A percentile compares a stretch with the other conserved stretches of the same genome.
Conservation (phyloP, 2,329 filamentous ascomycete species). For the Neofusicoccum parvum region DNA sequence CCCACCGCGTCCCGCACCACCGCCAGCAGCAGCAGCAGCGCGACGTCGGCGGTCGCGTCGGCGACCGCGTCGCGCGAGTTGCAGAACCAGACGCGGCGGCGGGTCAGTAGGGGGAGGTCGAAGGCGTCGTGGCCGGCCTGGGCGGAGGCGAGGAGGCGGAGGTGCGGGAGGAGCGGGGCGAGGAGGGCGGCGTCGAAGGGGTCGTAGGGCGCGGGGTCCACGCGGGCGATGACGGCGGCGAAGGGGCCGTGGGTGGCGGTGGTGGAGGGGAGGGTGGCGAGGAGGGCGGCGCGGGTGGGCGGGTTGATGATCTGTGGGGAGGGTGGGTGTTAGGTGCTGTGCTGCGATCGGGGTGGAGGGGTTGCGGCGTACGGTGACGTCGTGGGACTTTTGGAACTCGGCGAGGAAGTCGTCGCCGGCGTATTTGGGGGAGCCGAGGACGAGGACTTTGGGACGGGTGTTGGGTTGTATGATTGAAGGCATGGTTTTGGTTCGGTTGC, state of each 20-base stretch:
- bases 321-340: slow-evolving; percentile 34
- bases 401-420: slow-evolving; percentile 44
- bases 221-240: slow-evolving; percentile 53
- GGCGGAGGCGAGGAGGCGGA: neutral
- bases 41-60: slow-evolving; percentile 56
- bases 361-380: slow-evolving; percentile 44
- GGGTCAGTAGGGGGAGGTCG: slow-evolving; percentile 46
- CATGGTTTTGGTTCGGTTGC: too few species aligned
- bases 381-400: slow-evolving; percentile 42
- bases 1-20: slow-evolving; percentile 49
- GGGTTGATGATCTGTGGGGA: too few species aligned
- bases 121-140: slow-evolving; percentile 54
- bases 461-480: too few species aligned
- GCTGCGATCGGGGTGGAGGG: slow-evolving; percentile 41
- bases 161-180: slow-evolving; percentile 11
- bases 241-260: too few species aligned
- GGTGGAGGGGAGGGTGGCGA: too few species aligned
- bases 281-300: too few species aligned
- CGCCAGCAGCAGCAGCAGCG: slow-evolving; percentile 48
- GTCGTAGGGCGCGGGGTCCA: slow-evolving; percentile 53
- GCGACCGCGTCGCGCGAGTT: slow-evolving; percentile 57
- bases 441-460: too few species aligned
- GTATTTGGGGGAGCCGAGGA: slow-evolving; percentile 45
- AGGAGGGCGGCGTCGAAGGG: slow-evolving; percentile 53
- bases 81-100: slow-evolving; percentile 54